Conservation (phyloP, 2,329 filamentous ascomycete genomes). For the Zopfia rhizophila region DNA sequence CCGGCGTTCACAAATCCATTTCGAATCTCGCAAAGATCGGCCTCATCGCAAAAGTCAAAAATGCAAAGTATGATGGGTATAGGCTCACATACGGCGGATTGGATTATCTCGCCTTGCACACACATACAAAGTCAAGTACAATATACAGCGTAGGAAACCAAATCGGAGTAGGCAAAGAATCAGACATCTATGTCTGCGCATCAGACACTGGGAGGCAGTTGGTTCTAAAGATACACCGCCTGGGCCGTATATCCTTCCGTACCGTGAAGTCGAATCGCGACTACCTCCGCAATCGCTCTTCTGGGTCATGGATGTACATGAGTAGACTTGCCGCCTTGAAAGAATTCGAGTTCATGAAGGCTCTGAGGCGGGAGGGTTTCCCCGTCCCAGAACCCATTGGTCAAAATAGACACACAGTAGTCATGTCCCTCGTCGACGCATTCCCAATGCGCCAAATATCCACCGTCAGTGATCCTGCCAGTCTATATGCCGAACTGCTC, state of each 20-base stretch:
- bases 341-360: constrained; percentile 94
- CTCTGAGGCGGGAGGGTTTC: constrained; percentile 83
- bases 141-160: constrained; percentile 95
- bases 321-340: constrained; percentile 91
- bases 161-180: constrained; percentile 97
- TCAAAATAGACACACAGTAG: constrained; percentile 93
- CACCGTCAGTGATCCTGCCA: constrained; percentile 81
- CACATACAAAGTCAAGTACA: constrained; percentile 79
- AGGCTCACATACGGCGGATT: constrained; percentile 95
- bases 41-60: constrained; percentile 91
- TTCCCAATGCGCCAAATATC: constrained; percentile 92
- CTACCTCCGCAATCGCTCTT: constrained; percentile 84
- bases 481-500: constrained; percentile 92
- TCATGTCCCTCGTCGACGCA: constrained; percentile 94
- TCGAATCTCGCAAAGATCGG: constrained; percentile 91
- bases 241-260: constrained; percentile 96
- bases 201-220: constrained; percentile 78
- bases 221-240: constrained; percentile 93
- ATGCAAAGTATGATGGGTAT: constrained; percentile 97
- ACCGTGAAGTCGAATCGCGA: constrained; percentile 96
- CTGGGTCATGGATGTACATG: constrained; percentile 98
- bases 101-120: constrained; percentile 95
- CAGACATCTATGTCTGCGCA: constrained; percentile 94
- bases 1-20: constrained; percentile 85
- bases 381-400: constrained; percentile 87